These are phyloP conservation scores for Colletotrichum orchidophilum DNA, from an alignment of 2,329 filamentous ascomycete genomes.

Conservation along the genomic window DNA sequence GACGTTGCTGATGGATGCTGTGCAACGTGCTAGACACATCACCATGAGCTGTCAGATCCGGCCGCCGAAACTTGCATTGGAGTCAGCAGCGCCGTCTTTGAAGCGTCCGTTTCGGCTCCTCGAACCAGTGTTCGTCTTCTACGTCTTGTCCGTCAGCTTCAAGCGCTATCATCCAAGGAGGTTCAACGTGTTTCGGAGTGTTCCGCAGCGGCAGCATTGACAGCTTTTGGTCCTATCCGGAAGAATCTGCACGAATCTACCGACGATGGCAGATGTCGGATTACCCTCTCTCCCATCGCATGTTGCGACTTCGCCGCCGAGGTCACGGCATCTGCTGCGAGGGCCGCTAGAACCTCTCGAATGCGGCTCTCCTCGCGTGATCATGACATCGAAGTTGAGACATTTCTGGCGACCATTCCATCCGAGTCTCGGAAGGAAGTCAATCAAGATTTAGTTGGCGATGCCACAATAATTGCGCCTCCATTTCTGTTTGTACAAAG, in stretches of 20 bases:
- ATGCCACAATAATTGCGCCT: not conserved
- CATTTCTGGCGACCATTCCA: not conserved
- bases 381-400: not conserved
- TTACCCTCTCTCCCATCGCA: not conserved
- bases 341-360: not conserved
- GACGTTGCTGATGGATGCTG: not conserved
- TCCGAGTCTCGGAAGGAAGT: not conserved
- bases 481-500: not conserved
- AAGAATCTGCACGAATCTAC: not conserved
- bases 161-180: not conserved
- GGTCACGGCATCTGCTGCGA: not conserved
- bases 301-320: conserved; percentile 8
- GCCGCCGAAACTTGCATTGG: conserved; percentile 23
- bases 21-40: conserved; percentile 3
- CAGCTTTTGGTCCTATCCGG: not conserved
- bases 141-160: not conserved
- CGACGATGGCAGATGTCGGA: not conserved
- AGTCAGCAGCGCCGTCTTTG: not conserved
- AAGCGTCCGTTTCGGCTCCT: not conserved
- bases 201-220: not conserved
- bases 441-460: not conserved
- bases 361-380: not conserved
- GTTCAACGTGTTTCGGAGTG: not conserved
- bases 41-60: not conserved
- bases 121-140: not conserved